Evolutionary conservation across 2,329 filamentous ascomycete genomes (phyloP), one percentile per base, ranked within the genome.

Genomic region (Claviceps fusiformis): DNA sequence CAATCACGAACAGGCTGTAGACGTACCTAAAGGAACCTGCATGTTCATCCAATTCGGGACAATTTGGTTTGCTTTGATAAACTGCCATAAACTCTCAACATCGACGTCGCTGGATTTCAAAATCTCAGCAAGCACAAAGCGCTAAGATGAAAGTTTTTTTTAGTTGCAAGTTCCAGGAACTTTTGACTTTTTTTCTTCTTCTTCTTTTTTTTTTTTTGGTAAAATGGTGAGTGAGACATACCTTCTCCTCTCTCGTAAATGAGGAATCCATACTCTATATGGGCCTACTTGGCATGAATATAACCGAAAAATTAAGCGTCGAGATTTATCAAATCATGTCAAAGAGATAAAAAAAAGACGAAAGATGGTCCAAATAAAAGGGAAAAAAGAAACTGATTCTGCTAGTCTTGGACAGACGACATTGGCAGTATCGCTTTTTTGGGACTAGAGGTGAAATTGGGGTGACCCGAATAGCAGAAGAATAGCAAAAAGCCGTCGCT

Each of bases 61-160:
- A 54, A 76, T 61, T 10, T 64, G 65, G 56, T 73, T 66, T 44
- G 62, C 58, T 58, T 63, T 73, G 60, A 81, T 69, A 57, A 82
- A 79, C 13, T 68, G 67, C 24, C 74, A 71, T 35, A 82, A 65
- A 19, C 64, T 65, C 11, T 68, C 64, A 29, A 79, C 63, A 55
- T 78, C 73, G 56, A 81, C 66, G 35, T 71, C 65, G 67, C 78
- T 81, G 57, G 71, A 71, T 61, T 81, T 82, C 66, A 82, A 76
- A 61, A 81, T 77, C 65, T 82, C 79, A 55, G 73, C 76, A 55
- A 82, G 71, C 57, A 81, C 68, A 62, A 80, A 80, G 59, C 78
- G 76, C 79, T 82, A 33, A 33, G 5, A 33, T 6, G 31, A 9
- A 33, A 6, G 5, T 33, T 33, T 17, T 19, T 8, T 24, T 54